Percentiles rank a stretch among this genome's conserved stretches.
These are phyloP conservation scores for Amanita polypyramis DNA, from an alignment of 768 basidiomycete genomes.

Conservation along the genomic window DNA sequence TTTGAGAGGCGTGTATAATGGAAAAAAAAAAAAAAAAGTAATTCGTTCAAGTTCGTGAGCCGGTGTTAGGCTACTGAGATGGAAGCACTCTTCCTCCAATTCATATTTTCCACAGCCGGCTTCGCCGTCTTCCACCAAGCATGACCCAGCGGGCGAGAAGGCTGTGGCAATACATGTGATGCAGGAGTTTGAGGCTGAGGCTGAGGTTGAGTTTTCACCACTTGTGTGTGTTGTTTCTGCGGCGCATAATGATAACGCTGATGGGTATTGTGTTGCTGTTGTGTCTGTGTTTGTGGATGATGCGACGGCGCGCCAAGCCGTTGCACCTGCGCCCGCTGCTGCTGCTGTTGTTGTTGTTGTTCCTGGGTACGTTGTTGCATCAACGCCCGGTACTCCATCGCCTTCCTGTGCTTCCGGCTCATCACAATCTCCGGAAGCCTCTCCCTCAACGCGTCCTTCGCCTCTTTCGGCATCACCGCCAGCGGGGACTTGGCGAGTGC, in stretches of 20 bases:
- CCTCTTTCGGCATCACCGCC: conserved; percentile 14
- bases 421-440: conserved; percentile 17
- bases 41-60: no score
- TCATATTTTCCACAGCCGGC: neutral
- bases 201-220: neutral
- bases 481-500: conserved; percentile 19
- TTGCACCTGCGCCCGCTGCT: neutral
- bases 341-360: neutral
- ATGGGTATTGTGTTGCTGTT: neutral
- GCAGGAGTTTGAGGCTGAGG: neutral
- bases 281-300: neutral
- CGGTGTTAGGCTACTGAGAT: neutral
- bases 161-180: neutral
- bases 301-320: neutral
- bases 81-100: conserved; percentile 1
- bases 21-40: no score
- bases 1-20: no score
- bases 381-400: conserved; percentile 16
- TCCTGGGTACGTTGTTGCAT: conserved; percentile 6
- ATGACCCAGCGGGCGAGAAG: neutral
- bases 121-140: neutral
- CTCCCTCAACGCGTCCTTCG: conserved; percentile 16
- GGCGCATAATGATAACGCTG: neutral
- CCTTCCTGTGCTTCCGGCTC: conserved; percentile 19
- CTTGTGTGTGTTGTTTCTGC: neutral